Conservation (phyloP, 148 eudicot genomes). For the Limonium bicolor region DNA sequence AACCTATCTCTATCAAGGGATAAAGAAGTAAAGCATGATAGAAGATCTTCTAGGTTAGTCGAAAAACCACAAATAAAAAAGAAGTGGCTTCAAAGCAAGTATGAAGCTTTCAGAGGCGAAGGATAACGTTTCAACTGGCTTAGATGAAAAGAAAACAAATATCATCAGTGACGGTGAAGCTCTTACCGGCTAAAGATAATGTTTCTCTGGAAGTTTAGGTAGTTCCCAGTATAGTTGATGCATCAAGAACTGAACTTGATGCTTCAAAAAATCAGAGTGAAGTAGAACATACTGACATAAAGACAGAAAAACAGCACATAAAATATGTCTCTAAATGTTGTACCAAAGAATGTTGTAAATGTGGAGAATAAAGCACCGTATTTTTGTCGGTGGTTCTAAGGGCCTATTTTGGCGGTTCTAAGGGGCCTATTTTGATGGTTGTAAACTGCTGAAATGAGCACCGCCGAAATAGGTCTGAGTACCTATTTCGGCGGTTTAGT, state of each 20-base stretch:
- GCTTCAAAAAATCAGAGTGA: conserved; percentile 11
- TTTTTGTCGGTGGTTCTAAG: too few species aligned
- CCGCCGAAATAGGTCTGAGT: too few species aligned
- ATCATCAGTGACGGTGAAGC: not conserved
- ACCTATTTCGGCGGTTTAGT: too few species aligned
- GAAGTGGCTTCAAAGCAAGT: conserved; percentile 11
- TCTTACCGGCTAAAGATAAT: conserved; percentile 1
- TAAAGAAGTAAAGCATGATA: not conserved
- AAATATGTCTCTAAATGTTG: conserved; percentile 19
- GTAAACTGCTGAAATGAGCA: too few species aligned
- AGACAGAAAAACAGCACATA: conserved; percentile 7
- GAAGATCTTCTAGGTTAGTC: not conserved
- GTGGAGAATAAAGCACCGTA: conserved; percentile 30
- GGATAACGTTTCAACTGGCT: too few species aligned
- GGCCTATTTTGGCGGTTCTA: too few species aligned
- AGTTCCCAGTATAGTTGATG: conserved; percentile 5
- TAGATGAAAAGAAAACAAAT: too few species aligned
- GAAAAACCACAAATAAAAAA: not conserved
- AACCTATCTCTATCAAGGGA: not conserved
- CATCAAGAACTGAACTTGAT: conserved; percentile 8
- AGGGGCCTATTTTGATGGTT: too few species aligned
- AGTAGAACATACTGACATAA: conserved; percentile 10
- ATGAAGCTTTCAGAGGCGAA: conserved; percentile 17
- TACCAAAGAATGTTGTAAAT: conserved; percentile 14
- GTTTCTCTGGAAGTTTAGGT: conserved; percentile 7